Evolutionary conservation across 2,329 filamentous ascomycete genomes (phyloP).

Genomic region (Aspergillus quadricinctus): DNA sequence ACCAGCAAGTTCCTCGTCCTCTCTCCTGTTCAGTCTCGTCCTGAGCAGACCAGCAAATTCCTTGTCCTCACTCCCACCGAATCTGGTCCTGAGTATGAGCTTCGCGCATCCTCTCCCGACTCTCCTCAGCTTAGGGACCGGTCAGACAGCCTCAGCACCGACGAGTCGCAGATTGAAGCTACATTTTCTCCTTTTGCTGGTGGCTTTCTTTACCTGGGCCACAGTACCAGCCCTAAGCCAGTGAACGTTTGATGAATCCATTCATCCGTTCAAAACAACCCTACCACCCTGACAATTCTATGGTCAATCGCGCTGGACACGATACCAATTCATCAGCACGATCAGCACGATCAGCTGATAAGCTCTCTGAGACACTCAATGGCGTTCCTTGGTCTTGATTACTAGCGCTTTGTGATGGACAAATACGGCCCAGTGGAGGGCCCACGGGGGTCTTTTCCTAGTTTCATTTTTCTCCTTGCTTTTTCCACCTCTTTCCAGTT

Average conservation of each 20-base stretch:
- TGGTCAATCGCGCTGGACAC: slow-evolving; percentile 17
- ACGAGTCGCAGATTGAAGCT: slow-evolving; percentile 1
- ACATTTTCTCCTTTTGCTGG: slow-evolving; percentile 13
- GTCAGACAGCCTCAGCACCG: slow-evolving; percentile 21
- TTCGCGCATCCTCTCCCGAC: slow-evolving; percentile 16
- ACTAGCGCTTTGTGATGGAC: not conserved
- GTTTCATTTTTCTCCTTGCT: not conserved
- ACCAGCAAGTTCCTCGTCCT: slow-evolving; percentile 30
- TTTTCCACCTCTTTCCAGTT: not conserved
- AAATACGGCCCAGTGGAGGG: not conserved
- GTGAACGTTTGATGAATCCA: not conserved
- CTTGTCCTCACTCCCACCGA: slow-evolving; percentile 24
- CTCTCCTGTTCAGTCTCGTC: slow-evolving; percentile 12
- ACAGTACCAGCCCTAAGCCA: slow-evolving; percentile 10
- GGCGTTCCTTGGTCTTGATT: slow-evolving; percentile 1
- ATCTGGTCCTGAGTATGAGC: slow-evolving; percentile 21
- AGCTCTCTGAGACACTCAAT: not conserved
- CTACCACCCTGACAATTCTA: not conserved
- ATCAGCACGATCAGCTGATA: not conserved
- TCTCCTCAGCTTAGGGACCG: slow-evolving; percentile 15
- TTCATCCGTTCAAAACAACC: not conserved
- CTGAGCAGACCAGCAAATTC: not conserved
- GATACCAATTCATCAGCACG: slow-evolving; percentile 6
- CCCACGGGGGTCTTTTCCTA: not conserved
- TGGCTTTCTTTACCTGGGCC: slow-evolving; percentile 27